These are phyloP conservation scores for Podaxis pistillaris DNA, from an alignment of 768 basidiomycete genomes.

Conservation along the genomic window DNA sequence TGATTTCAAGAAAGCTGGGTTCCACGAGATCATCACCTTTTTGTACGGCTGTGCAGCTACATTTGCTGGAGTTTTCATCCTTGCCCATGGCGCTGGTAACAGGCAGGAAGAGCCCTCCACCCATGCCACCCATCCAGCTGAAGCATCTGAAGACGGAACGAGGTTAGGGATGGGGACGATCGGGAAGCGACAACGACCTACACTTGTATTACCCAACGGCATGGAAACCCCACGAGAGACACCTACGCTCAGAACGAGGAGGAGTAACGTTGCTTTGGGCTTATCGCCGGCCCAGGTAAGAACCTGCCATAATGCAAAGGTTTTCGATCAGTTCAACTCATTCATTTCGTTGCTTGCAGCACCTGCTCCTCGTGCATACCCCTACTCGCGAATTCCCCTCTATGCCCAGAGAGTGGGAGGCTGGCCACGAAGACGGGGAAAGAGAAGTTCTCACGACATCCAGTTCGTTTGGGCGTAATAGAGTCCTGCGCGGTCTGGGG, in stretches of 20 bases:
- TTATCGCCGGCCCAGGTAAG: slow-evolving; percentile 74
- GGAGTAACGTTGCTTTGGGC: slow-evolving; percentile 59
- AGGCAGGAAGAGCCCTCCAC: slow-evolving; percentile 29
- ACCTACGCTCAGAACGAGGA: slow-evolving; percentile 48
- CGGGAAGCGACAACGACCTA: slow-evolving; percentile 39
- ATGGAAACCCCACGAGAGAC: slow-evolving; percentile 31
- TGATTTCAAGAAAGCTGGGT: slow-evolving; percentile 82
- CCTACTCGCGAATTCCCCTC: slow-evolving; percentile 49
- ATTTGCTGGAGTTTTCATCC: slow-evolving; percentile 85
- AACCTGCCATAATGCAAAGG: not conserved
- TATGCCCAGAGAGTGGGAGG: slow-evolving; percentile 19
- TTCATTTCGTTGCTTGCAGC: slow-evolving; percentile 32
- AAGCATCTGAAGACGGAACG: slow-evolving; percentile 21
- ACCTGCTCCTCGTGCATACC: slow-evolving; percentile 63
- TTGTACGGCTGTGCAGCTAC: slow-evolving; percentile 87
- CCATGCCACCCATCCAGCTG: slow-evolving; percentile 22
- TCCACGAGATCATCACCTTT: slow-evolving; percentile 83
- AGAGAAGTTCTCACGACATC: slow-evolving; percentile 29
- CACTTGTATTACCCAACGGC: slow-evolving; percentile 49
- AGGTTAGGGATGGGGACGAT: slow-evolving; percentile 31
- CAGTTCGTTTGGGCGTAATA: slow-evolving; percentile 31
- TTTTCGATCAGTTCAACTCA: slow-evolving; percentile 3
- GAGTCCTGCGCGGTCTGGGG: slow-evolving; percentile 43
- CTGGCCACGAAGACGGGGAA: slow-evolving; percentile 32
- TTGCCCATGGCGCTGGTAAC: slow-evolving; percentile 43